Evolutionary conservation across 1,139 yeast genomes (phyloP).

Genomic region (Candida sp.): DNA sequence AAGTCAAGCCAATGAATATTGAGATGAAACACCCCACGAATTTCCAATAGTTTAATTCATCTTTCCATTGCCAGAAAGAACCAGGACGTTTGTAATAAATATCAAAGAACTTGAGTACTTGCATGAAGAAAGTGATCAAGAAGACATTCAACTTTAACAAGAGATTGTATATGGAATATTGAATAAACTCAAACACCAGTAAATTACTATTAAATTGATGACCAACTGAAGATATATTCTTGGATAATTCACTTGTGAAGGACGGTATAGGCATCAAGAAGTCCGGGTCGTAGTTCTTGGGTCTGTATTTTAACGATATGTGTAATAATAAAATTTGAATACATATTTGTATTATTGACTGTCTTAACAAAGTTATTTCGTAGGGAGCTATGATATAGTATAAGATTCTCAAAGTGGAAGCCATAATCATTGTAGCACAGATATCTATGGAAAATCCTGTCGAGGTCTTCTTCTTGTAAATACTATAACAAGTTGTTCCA

Average conservation of each 20-base stretch:
- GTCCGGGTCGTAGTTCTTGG: conserved; percentile 39
- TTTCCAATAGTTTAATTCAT: conserved; percentile 60
- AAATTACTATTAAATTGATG: neutral
- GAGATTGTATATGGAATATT: conserved; percentile 4
- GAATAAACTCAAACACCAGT: neutral
- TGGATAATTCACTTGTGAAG: conserved; percentile 25
- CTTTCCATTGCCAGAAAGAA: conserved; percentile 85
- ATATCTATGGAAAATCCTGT: conserved; percentile 85
- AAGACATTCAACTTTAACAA: neutral
- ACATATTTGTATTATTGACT: conserved; percentile 72
- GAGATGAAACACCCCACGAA: conserved; percentile 52
- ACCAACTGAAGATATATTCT: conserved; percentile 14
- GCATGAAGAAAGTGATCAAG: conserved; percentile 12
- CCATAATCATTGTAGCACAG: conserved; percentile 86
- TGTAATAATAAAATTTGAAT: conserved; percentile 66
- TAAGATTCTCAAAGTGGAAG: conserved; percentile 68
- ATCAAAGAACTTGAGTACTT: conserved; percentile 58
- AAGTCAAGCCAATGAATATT: conserved; percentile 40
- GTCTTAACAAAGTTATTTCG: conserved; percentile 71
- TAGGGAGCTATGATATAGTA: conserved; percentile 80
- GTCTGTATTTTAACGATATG: conserved; percentile 61
- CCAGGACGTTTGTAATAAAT: conserved; percentile 65
- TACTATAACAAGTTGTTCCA: conserved; percentile 76
- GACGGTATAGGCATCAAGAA: conserved; percentile 30
- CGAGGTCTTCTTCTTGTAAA: conserved; percentile 59